Conservation (phyloP, 2,329 filamentous ascomycete genomes). For the Microdochium trichocladiopsis region DNA sequence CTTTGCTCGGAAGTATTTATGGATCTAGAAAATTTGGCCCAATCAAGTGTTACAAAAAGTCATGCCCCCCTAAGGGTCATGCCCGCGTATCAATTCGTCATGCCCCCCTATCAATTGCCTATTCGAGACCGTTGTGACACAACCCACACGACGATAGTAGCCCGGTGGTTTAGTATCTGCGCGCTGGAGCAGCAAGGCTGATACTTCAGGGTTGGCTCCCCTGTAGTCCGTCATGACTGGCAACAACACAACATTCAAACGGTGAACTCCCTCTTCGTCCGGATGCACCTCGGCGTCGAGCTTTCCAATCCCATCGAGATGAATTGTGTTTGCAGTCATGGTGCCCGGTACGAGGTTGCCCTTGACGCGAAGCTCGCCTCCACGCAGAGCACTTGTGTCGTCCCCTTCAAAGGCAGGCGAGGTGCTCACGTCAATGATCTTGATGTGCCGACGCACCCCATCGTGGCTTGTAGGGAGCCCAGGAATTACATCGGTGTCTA, state of each 20-base stretch:
- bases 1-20: too few species aligned
- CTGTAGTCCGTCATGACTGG: not conserved
- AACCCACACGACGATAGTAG: not conserved
- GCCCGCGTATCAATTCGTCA: too few species aligned
- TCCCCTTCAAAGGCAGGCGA: not conserved
- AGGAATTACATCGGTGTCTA: slow-evolving; percentile 2
- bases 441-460: not conserved
- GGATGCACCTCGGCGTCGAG: not conserved
- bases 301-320: not conserved
- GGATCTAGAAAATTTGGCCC: too few species aligned
- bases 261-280: not conserved
- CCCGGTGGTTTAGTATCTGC: not conserved
- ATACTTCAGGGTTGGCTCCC: not conserved
- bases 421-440: not conserved
- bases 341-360: not conserved
- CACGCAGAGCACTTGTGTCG: not conserved
- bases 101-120: too few species aligned
- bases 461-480: not conserved
- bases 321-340: not conserved
- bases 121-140: not conserved
- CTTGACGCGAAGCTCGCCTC: not conserved
- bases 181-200: not conserved
- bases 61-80: too few species aligned
- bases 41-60: too few species aligned
- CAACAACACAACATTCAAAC: not conserved